Evolutionary conservation across 257 asterid genomes (phyloP).

Genomic region (Pogostemon cablin): DNA sequence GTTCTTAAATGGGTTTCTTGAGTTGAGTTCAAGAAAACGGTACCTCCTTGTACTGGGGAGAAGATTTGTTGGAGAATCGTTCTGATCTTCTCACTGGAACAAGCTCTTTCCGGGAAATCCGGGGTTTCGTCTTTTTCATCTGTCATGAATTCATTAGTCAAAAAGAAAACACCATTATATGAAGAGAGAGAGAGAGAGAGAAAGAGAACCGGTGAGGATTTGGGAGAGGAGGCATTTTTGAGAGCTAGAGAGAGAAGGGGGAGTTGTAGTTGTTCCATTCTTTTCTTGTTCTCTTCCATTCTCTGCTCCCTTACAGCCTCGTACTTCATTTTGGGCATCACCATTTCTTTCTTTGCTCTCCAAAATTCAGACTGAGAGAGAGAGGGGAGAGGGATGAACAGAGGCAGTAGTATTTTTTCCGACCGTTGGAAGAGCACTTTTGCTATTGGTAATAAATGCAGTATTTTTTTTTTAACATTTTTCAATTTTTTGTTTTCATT

Average conservation of each 20-base stretch:
- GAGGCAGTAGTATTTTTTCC: background rate
- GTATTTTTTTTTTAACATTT: too few relatives aligned
- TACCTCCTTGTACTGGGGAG: constrained; percentile 75
- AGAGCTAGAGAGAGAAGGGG: constrained; percentile 78
- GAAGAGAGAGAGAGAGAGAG: constrained; percentile 28
- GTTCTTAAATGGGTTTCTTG: background rate
- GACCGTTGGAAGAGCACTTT: constrained; percentile 60
- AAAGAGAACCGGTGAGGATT: constrained; percentile 63
- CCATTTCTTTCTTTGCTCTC: constrained; percentile 44
- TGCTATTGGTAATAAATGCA: too few relatives aligned
- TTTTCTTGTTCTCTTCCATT: constrained; percentile 86
- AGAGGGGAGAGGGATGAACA: constrained; percentile 1
- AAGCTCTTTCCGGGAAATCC: constrained; percentile 63
- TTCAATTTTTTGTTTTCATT: too few relatives aligned
- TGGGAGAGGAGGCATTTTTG: constrained; percentile 60
- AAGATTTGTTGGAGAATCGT: constrained; percentile 61
- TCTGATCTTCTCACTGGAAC: constrained; percentile 80
- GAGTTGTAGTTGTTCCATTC: constrained; percentile 85
- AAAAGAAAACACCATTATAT: background rate
- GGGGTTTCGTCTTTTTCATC: constrained; percentile 75
- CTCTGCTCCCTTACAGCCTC: constrained; percentile 67
- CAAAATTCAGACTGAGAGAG: background rate
- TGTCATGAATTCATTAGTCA: constrained; percentile 28
- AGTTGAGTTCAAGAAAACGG: background rate
- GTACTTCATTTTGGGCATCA: constrained; percentile 55